Conservation (phyloP, 345 rosid genomes). For the Erodium maritimum region DNA sequence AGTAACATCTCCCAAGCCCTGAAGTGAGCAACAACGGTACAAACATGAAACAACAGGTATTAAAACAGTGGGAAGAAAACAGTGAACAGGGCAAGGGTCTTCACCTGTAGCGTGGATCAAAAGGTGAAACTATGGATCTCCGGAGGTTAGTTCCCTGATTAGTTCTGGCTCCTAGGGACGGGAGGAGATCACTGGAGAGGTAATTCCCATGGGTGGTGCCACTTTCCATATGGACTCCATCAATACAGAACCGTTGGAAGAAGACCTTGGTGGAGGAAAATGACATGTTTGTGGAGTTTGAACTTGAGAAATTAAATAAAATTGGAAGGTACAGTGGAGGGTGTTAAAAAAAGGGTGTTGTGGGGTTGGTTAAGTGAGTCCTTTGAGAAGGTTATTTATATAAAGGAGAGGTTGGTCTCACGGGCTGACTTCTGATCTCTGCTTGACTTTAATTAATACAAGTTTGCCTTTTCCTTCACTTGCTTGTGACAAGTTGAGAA, state of each 20-base stretch:
- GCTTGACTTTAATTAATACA: not conserved
- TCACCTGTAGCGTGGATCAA: conserved; percentile 58
- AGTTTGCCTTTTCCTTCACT: not conserved
- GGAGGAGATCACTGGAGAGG: conserved; percentile 75
- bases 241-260: conserved; percentile 70
- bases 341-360: conserved; percentile 13
- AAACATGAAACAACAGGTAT: not conserved
- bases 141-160: conserved; percentile 74
- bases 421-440: not conserved
- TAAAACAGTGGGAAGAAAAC: no score
- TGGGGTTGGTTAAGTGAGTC: conserved; percentile 5
- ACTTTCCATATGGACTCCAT: conserved; percentile 40
- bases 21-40: conserved; percentile 11
- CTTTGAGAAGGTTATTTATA: not conserved
- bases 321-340: conserved; percentile 5
- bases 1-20: conserved; percentile 99
- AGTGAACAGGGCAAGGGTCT: no score
- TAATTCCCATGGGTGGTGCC: conserved; percentile 37
- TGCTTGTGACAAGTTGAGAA: not conserved
- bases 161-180: conserved; percentile 87
- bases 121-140: conserved; percentile 72
- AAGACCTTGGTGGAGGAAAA: conserved; percentile 42
- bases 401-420: not conserved
- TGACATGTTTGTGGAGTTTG: conserved; percentile 34
- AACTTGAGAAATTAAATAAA: not conserved